These are phyloP conservation scores for Alternaria gansuensis DNA, from an alignment of 2,329 filamentous ascomycete genomes.

Conservation along the genomic window DNA sequence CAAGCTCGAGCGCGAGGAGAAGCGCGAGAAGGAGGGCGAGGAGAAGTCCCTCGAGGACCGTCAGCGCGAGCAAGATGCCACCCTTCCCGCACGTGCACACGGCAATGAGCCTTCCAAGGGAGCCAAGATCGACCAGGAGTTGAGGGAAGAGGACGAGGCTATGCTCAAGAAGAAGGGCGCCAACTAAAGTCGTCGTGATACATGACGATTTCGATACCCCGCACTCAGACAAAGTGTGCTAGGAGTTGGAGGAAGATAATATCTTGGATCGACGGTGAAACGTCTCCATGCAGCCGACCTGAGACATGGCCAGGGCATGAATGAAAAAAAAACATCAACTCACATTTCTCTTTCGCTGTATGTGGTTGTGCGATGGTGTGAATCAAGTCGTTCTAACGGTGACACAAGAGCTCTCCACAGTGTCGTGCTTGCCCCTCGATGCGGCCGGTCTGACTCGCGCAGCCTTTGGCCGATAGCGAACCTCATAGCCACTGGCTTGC, in stretches of 20 bases:
- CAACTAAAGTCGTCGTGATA: conserved; percentile 25
- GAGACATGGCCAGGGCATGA: conserved; percentile 18
- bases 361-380: conserved; percentile 2
- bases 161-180: conserved; percentile 68
- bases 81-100: conserved; percentile 66
- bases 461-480: conserved; percentile 25
- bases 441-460: conserved; percentile 28
- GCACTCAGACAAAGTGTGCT: conserved; percentile 10
- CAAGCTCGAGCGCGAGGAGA: conserved; percentile 71
- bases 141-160: conserved; percentile 74
- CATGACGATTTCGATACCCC: conserved; percentile 24
- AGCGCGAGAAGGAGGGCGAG: conserved; percentile 56
- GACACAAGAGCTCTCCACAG: conserved; percentile 19
- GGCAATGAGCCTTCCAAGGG: conserved; percentile 78
- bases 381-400: conserved; percentile 8
- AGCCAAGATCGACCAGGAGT: conserved; percentile 74
- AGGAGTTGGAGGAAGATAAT: conserved; percentile 23
- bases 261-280: conserved; percentile 21
- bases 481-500: conserved; percentile 8
- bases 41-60: conserved; percentile 47
- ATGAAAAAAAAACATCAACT: conserved; percentile 13
- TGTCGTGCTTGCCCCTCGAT: conserved; percentile 28
- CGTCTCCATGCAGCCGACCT: conserved; percentile 15
- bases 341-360: not conserved
- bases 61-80: conserved; percentile 68